Base-by-base conservation (phyloP, 768 basidiomycete genomes). In the Boletus reticulatus region DNA sequence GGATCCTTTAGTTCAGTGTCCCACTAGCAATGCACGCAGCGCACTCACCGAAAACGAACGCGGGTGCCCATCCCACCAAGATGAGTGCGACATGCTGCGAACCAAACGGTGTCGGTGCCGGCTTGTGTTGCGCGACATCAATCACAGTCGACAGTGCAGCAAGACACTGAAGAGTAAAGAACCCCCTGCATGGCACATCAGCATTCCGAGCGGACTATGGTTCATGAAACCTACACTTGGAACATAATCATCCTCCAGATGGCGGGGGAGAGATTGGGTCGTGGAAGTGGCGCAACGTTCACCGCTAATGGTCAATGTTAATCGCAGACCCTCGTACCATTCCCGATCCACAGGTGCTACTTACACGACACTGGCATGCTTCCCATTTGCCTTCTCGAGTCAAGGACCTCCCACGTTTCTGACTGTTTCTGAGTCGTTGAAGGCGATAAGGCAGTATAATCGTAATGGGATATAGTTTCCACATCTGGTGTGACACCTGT, bases 21-120 rank as follows among this genome's bases (percentile, higher is more conserved):
- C 1, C 24, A 34, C 16, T 22, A 19, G 12, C 34, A 22, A 4
- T 20, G 16, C 14, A 20, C 14, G 32, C 7, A 19, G 8, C 43
- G 12, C 34, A 63, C 76, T 59, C 52, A 80, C 85, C 78, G 60
- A 87, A 82, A 36, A 84, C 63, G 20, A 87, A 34, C 11, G 73
- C 71, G 9, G 85, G 86, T 7, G 77, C 81, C 85, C 85, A 88
- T 11, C 76, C 83, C 10, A 73, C 76, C 24, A 86, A 67, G 17
- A 88, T 61, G 43, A 88, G 65, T 38, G 83, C 82, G 52, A 88
- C 63, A 64, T 88, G 83, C 56, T 88, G 86, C 29, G 85, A 81
- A 27, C 85, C 85, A 60, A 88, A 80, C 5, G 85, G 71, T 14
- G 78, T 69, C 3, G 86, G 84, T 13, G 60, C 59, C 22, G 67